A percentile compares a stretch with the other conserved stretches of the same genome.
Evolutionary conservation across 2,329 filamentous ascomycete genomes (phyloP).

Genomic region (Penicillium brasilianum): DNA sequence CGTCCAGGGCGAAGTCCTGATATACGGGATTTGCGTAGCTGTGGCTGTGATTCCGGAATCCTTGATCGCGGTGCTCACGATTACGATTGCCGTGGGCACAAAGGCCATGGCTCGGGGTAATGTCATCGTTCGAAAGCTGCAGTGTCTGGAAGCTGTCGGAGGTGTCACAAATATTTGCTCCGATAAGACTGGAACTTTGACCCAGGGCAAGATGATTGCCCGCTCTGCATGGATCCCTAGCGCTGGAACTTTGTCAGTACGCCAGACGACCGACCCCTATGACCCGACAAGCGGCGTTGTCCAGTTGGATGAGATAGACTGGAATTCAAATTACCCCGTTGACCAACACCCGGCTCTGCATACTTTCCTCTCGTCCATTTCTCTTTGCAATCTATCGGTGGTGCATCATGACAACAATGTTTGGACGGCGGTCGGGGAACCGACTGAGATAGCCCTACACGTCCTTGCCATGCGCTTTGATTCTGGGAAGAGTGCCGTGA

Average conservation of each 20-base stretch:
- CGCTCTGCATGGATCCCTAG: constrained; percentile 62
- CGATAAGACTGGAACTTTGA: constrained; percentile 62
- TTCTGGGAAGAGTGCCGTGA: constrained; percentile 52
- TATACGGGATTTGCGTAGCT: constrained; percentile 63
- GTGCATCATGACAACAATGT: constrained; percentile 49
- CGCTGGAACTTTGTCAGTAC: constrained; percentile 58
- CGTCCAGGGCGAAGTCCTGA: constrained; percentile 62
- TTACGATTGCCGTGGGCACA: constrained; percentile 63
- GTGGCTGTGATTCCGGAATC: constrained; percentile 68
- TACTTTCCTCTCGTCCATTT: constrained; percentile 58
- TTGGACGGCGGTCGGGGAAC: constrained; percentile 66
- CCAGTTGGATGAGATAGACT: constrained; percentile 43
- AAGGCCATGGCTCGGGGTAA: constrained; percentile 59
- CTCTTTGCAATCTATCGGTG: constrained; percentile 61
- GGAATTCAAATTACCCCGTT: constrained; percentile 32
- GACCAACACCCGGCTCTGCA: constrained; percentile 47
- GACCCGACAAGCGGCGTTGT: constrained; percentile 60
- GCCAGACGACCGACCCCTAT: constrained; percentile 58
- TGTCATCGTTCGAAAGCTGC: constrained; percentile 60
- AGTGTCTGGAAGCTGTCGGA: constrained; percentile 61
- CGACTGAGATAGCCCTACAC: constrained; percentile 70
- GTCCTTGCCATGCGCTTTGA: constrained; percentile 68
- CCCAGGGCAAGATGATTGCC: constrained; percentile 65
- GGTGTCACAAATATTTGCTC: constrained; percentile 64
- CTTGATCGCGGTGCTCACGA: constrained; percentile 66